Conservation (phyloP, 2,329 filamentous ascomycete genomes). For the Escovopsis weberi region DNA sequence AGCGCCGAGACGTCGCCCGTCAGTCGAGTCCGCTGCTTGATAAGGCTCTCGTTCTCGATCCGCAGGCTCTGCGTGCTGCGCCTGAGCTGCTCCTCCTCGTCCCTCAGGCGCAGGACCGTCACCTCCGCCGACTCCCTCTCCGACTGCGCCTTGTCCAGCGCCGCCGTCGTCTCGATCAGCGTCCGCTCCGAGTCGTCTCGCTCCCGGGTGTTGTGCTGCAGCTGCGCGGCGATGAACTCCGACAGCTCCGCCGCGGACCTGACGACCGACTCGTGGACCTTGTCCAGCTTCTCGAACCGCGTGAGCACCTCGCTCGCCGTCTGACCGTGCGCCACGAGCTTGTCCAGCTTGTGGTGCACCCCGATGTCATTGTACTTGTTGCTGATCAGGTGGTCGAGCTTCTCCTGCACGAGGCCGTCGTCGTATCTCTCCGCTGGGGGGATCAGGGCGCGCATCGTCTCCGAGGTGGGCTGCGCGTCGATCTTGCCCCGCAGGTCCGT, state of each 20-base stretch:
- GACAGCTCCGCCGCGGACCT: conserved; percentile 73
- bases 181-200: conserved; percentile 66
- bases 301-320: conserved; percentile 54
- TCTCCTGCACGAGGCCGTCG: conserved; percentile 15
- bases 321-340: conserved; percentile 47
- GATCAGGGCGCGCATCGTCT: conserved; percentile 32
- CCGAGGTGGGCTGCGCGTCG: conserved; percentile 44
- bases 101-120: conserved; percentile 34
- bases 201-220: conserved; percentile 58
- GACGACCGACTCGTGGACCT: conserved; percentile 79
- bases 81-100: conserved; percentile 39
- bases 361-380: conserved; percentile 44
- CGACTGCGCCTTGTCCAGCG: conserved; percentile 61
- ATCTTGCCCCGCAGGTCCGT: conserved; percentile 43
- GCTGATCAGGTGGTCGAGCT: conserved; percentile 15
- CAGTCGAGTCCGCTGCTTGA: conserved; percentile 63
- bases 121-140: conserved; percentile 49
- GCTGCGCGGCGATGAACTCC: conserved; percentile 65
- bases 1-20: conserved; percentile 79
- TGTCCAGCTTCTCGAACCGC: conserved; percentile 70
- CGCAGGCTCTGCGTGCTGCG: conserved; percentile 43
- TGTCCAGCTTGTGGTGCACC: conserved; percentile 25
- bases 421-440: conserved; percentile 50
- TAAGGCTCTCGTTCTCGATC: conserved; percentile 59
- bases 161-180: conserved; percentile 63